These are phyloP conservation scores for Pestalotiopsis sp. DNA, from an alignment of 2,329 filamentous ascomycete species.

Conservation along the genomic window DNA sequence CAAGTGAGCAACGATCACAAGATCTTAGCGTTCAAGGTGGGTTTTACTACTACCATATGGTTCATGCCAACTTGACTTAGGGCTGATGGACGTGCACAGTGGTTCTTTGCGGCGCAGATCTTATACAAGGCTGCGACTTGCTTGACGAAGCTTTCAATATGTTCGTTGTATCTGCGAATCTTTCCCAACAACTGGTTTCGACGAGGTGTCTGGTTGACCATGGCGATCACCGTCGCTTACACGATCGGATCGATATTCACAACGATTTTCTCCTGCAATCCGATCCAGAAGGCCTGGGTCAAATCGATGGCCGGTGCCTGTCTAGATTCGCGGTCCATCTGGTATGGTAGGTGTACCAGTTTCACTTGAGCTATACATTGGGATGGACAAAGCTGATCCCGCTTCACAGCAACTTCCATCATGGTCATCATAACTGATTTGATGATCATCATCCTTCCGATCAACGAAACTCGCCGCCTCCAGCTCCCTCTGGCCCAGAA, in stretches of 20 bases:
- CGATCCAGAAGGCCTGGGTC: not conserved
- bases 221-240: conserved; percentile 7
- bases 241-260: not conserved
- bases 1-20: not conserved
- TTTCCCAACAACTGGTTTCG: conserved; percentile 1
- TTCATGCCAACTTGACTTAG: not conserved
- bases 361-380: not conserved
- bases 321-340: not conserved
- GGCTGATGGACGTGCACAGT: conserved; percentile 11
- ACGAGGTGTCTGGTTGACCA: not conserved
- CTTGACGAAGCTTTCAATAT: conserved; percentile 17
- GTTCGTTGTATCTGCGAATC: conserved; percentile 12
- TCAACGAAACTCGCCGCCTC: conserved; percentile 19
- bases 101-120: conserved; percentile 22
- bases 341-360: conserved; percentile 1
- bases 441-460: conserved; percentile 20
- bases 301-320: not conserved
- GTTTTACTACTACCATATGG: not conserved
- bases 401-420: conserved; percentile 12
- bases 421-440: conserved; percentile 20
- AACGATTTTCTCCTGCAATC: conserved; percentile 7
- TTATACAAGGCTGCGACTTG: conserved; percentile 21
- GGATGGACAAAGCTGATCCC: not conserved
- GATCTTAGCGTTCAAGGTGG: conserved; percentile 6
- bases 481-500: conserved; percentile 12